phyloP scores from a whole-genome alignment of 176 grass and related monocot genomes.

The Neostapfia colusana region DNA sequence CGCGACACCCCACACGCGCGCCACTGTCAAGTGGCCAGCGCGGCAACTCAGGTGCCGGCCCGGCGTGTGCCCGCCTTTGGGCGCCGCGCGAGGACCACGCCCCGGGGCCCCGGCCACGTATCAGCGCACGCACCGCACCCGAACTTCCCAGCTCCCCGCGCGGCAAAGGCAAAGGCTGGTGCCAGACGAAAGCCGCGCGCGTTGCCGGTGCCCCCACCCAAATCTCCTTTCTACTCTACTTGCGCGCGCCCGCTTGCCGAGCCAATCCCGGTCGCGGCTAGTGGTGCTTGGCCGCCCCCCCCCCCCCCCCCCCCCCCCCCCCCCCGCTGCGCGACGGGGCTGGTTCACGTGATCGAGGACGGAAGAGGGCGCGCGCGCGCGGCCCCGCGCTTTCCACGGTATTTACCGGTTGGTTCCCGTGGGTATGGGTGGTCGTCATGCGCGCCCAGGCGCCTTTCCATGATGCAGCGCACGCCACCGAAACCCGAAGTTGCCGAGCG shows the following conservation, averaged over 20 bases:
- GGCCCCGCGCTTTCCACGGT: too few relatives aligned
- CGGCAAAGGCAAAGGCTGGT: conserved; percentile 18
- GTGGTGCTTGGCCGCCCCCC: neutral
- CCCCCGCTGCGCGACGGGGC: too few relatives aligned
- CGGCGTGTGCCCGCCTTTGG: conserved; percentile 37
- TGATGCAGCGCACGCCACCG: conserved; percentile 13
- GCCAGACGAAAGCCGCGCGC: neutral
- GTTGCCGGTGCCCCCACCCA: neutral
- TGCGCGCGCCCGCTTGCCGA: neutral
- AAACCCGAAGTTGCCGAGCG: neutral
- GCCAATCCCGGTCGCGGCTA: neutral
- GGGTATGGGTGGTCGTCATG: conserved; percentile 41
- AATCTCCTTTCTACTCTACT: too few relatives aligned
- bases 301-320: neutral
- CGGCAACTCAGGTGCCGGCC: conserved; percentile 15
- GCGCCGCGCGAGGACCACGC: conserved; percentile 23
- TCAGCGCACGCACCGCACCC: neutral
- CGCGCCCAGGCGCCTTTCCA: conserved; percentile 11
- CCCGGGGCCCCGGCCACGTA: neutral
- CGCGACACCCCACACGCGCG: conserved; percentile 30
- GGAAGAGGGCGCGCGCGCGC: too few relatives aligned
- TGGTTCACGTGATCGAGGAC: too few relatives aligned
- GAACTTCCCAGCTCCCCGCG: neutral
- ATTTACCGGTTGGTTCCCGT: neutral
- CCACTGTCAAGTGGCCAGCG: neutral